Evolutionary conservation across 2,329 filamentous ascomycete species (phyloP).

Genomic region (Geosmithia morbida): DNA sequence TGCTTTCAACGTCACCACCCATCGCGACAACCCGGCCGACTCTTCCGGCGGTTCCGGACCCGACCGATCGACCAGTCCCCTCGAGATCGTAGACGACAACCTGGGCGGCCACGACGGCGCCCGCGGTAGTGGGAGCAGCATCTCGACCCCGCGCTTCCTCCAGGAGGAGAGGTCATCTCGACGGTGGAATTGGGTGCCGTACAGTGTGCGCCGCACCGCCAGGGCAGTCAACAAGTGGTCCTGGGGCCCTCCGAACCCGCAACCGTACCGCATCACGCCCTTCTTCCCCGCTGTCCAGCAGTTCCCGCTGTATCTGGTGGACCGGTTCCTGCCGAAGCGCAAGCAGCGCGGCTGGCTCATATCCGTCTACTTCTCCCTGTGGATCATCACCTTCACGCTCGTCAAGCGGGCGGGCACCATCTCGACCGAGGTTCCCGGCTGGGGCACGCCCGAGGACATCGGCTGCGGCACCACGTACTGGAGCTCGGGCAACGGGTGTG

Average conservation of each 20-base stretch:
- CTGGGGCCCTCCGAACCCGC: slow-evolving; percentile 38
- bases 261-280: slow-evolving; percentile 33
- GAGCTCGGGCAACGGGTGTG: slow-evolving; percentile 56
- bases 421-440: slow-evolving; percentile 48
- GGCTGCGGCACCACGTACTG: slow-evolving; percentile 58
- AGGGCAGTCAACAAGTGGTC: slow-evolving; percentile 33
- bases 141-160: slow-evolving; percentile 44
- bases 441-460: slow-evolving; percentile 51
- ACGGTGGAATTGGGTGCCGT: slow-evolving; percentile 41
- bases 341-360: slow-evolving; percentile 46
- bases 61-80: slow-evolving; percentile 3
- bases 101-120: slow-evolving; percentile 12
- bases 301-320: slow-evolving; percentile 47
- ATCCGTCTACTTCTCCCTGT: slow-evolving; percentile 45
- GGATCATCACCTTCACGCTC: slow-evolving; percentile 55
- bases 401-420: slow-evolving; percentile 50
- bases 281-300: slow-evolving; percentile 54
- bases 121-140: slow-evolving; percentile 8
- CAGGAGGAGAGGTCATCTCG: slow-evolving; percentile 29
- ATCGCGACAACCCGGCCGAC: slow-evolving; percentile 5
- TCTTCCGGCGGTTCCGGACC: slow-evolving; percentile 9
- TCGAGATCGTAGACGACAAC: slow-evolving; percentile 29
- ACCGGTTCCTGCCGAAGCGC: slow-evolving; percentile 44
- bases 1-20: not conserved
- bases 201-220: slow-evolving; percentile 31